Evolutionary conservation across 2,329 filamentous ascomycete species (phyloP), one percentile per base, ranked within the genome.

Genomic region (Hypoxylon sp.): DNA sequence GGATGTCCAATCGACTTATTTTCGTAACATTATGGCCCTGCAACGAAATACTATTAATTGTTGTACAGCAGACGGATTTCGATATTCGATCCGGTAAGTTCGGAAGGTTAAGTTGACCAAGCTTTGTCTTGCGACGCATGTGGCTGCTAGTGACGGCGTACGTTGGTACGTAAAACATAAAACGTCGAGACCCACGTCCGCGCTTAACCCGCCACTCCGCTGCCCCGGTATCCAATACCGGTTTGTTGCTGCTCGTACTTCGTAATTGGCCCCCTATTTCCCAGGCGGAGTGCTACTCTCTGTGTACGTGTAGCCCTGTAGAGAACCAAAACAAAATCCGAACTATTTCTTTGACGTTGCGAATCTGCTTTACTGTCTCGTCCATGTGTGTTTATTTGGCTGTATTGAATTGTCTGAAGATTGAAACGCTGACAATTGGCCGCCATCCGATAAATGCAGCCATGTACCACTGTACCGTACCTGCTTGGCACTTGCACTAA

Each of bases 81-180:
- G 32, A 51, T 41, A 46, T 53, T 29, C 21, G 5, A 48, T 7
- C 56, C 64, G 64, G 64, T 64, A 57, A 37, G 64, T 52, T 67
- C 61, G 64, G 64, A 58, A 63, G 16, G 30, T 55, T 32, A 39
- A 52, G 41, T 54, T 46, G 52, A 61, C 32, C 8, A 63, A 46
- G 37, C 60, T 63, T 63, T 63, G 47, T 63, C 48, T 32, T 48
- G 53, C 46, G n/a, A 43, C 32, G 29, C n/a, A 43, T 30, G 52
- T 19, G 19, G 25, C 27, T 30, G 32, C 12, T 63, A 53, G 29
- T 9, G 61, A 58, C 46, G 54, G 54, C 58, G 46, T 63, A 59
- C 50, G 63, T 60, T n/a, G n/a, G n/a, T n/a, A n/a, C n/a, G n/a
- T n/a, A n/a, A n/a, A n/a, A n/a, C n/a, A n/a, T n/a, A n/a, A 51